A percentile compares a stretch with the other conserved stretches of the same genome.
These are phyloP conservation scores for Atkinsonella texensis DNA, from an alignment of 2,329 filamentous ascomycete species.

Conservation along the genomic window DNA sequence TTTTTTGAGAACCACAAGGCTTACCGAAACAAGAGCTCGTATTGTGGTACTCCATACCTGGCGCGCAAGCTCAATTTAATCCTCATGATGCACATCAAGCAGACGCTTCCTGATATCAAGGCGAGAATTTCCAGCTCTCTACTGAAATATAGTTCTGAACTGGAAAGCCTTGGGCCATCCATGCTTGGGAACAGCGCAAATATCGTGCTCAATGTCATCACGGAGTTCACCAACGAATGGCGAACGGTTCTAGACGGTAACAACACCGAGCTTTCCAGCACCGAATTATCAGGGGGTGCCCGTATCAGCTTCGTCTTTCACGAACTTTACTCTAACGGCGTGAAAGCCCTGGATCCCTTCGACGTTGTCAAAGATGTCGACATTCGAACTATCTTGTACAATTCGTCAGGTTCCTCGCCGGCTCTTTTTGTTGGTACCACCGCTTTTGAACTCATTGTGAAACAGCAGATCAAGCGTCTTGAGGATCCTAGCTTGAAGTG, in stretches of 20 bases:
- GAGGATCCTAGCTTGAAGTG: conserved; percentile 97
- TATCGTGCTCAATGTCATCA: conserved; percentile 96
- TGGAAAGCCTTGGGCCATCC: conserved; percentile 76
- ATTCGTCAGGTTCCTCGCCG: conserved; percentile 96
- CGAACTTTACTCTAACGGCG: conserved; percentile 91
- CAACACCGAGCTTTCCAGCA: conserved; percentile 88
- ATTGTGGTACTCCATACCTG: conserved; percentile 95
- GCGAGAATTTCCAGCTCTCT: conserved; percentile 87
- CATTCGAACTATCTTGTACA: conserved; percentile 93
- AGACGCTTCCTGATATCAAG: conserved; percentile 97
- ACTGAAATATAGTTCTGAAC: conserved; percentile 78
- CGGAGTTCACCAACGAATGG: conserved; percentile 97
- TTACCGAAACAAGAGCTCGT: conserved; percentile 95
- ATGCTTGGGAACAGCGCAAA: conserved; percentile 94
- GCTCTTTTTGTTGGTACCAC: conserved; percentile 95
- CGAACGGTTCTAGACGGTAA: conserved; percentile 91
- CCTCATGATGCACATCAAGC: conserved; percentile 99
- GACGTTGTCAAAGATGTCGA: conserved; percentile 96
- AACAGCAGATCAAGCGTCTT: conserved; percentile 92
- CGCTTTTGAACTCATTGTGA: conserved; percentile 97
- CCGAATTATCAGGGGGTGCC: conserved; percentile 89
- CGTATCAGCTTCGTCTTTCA: conserved; percentile 99
- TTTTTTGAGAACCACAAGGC: conserved; percentile 99
- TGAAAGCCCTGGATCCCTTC: conserved; percentile 96
- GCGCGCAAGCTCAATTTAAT: conserved; percentile 96